A percentile compares a stretch with the other conserved stretches of the same genome.
Evolutionary conservation across 106 monocot species (phyloP).

Genomic region (Phalaenopsis equestris): DNA sequence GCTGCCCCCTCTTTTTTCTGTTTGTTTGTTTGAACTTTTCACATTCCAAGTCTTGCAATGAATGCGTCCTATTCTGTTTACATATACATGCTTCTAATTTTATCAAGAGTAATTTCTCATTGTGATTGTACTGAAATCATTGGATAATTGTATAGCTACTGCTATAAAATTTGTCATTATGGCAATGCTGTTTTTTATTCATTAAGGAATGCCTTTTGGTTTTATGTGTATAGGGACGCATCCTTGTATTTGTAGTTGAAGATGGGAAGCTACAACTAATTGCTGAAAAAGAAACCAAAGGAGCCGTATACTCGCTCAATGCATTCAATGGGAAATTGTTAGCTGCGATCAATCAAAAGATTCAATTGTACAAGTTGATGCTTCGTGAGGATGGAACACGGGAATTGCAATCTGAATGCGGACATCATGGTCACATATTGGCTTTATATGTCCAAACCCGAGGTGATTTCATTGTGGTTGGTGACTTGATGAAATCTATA

Average conservation of each 20-base stretch:
- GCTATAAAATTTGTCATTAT: neutral
- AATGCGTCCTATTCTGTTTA: neutral
- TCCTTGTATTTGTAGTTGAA: constrained; percentile 86
- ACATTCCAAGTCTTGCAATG: too few relatives aligned
- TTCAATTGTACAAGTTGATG: constrained; percentile 87
- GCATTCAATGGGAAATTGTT: constrained; percentile 93
- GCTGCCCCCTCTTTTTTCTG: too few relatives aligned
- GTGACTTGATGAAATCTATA: constrained; percentile 97
- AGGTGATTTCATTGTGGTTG: constrained; percentile 97
- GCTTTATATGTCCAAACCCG: constrained; percentile 92
- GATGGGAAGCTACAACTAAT: constrained; percentile 90
- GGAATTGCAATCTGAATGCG: constrained; percentile 89
- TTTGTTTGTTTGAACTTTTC: too few relatives aligned
- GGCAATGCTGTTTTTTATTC: neutral
- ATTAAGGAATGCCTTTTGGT: neutral
- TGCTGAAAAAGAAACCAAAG: constrained; percentile 95
- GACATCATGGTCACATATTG: constrained; percentile 95
- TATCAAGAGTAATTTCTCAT: neutral
- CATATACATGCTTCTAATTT: neutral
- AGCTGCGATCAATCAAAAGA: constrained; percentile 97
- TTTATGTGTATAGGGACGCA: constrained; percentile 62
- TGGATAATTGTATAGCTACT: neutral
- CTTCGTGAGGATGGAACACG: constrained; percentile 82
- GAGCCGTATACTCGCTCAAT: constrained; percentile 91
- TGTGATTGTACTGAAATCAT: neutral